Evolutionary conservation across 208 protist species (phyloP), one percentile per base, ranked within the genome.

Genomic region (Giardia duodenalis): DNA sequence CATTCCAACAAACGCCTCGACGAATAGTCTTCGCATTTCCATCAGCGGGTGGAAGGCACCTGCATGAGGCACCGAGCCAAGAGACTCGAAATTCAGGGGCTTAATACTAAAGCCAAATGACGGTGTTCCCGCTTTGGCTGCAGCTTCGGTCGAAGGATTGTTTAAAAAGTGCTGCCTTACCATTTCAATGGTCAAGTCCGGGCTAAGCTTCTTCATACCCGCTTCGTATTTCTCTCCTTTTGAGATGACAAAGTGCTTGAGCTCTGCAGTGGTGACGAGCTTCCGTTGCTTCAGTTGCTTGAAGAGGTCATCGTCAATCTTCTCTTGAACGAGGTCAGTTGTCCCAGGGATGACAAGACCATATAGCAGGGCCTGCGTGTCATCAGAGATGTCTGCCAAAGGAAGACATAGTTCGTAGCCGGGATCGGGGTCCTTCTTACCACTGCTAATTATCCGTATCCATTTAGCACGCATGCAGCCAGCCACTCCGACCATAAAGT

Each of bases 1-100:
- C 96, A 98, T 97, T 87, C 99, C 97, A 92, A 99, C 96, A 93
- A 99, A 99, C 86, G 99, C 99, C 93, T 99, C 95, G 45, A 98
- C 96, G 96, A 99, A 99, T 95, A 99, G 96, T 93, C 96, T 96
- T 1, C 98, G 96, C 0, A 99, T 97, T 94, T 99, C 99, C 39
- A 99, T 93, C 4, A 99, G 95, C 19, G 98, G 98, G 94, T 99
- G 88, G 2, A 67, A 47, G 45, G 88, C 1, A 46, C 88, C 88
- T 1, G 44, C 1, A 2, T 4, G 1, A 10, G n/a, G 2, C 10
- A 45, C 44, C n/a, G n/a, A 43, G 0, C 92, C 92, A 0, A 44
- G 67, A 88, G 92, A 47, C 0, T 47, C 45, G 42, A 92, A 87
- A 43, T 92, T 92, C 1, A 89, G 67, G 0, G 92, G 57, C 39